phyloP scores from a whole-genome alignment of 345 rosid genomes.

The Salix viminalis region DNA sequence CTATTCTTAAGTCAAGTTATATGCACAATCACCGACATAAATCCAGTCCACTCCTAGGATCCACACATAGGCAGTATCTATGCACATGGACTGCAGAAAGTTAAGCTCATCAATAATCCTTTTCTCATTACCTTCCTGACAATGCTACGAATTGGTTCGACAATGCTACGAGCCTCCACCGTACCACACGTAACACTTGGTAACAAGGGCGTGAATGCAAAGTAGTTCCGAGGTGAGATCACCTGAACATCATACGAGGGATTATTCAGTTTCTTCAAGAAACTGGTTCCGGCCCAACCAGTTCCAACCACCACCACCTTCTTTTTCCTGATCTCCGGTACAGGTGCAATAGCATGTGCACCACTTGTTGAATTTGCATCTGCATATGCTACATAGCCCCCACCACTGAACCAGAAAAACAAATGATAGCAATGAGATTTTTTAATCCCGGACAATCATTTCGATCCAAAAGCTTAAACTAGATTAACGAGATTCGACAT shows the following conservation, averaged over 20 bases:
- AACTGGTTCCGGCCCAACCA: conserved; percentile 97
- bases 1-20: not conserved
- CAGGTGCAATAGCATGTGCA: conserved; percentile 30
- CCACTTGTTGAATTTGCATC: conserved; percentile 52
- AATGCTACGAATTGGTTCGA: conserved; percentile 90
- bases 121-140: conserved; percentile 59
- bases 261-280: conserved; percentile 64
- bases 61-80: not conserved
- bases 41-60: not conserved
- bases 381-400: conserved; percentile 71
- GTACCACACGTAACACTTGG: conserved; percentile 97
- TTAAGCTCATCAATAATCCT: not conserved
- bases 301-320: conserved; percentile 93
- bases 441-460: no score
- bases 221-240: conserved; percentile 93
- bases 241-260: conserved; percentile 78
- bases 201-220: conserved; percentile 95
- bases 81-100: not conserved
- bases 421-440: not conserved
- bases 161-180: conserved; percentile 93
- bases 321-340: conserved; percentile 57
- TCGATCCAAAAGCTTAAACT: no score
- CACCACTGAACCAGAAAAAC: conserved; percentile 53
- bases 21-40: not conserved
- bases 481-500: no score